phyloP scores from a whole-genome alignment of 192 early-diverging fungal species.

The Polychytrium aggregatum region DNA sequence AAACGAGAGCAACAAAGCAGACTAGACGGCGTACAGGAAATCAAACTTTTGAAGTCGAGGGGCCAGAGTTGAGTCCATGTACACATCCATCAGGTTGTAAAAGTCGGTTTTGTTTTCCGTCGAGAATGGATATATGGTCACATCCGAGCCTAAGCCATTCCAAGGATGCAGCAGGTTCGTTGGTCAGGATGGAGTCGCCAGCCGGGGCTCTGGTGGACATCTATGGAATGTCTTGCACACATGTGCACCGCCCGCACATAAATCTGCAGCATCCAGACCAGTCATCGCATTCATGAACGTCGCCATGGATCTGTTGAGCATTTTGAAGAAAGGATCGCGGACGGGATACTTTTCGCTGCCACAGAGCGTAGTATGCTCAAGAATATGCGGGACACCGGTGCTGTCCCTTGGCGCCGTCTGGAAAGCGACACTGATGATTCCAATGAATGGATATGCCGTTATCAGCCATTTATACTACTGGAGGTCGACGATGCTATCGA shows the following conservation, averaged over 20 bases:
- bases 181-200: not conserved
- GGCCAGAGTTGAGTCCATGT: constrained; percentile 81
- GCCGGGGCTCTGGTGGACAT: too few species aligned
- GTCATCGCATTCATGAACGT: constrained; percentile 98
- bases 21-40: constrained; percentile 37
- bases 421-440: constrained; percentile 65
- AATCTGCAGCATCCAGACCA: too few species aligned
- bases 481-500: too few species aligned
- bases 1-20: too few species aligned
- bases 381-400: constrained; percentile 86
- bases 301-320: constrained; percentile 87
- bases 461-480: too few species aligned
- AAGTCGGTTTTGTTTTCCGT: constrained; percentile 85
- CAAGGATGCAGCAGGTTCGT: too few species aligned
- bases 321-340: constrained; percentile 97
- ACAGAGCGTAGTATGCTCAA: constrained; percentile 92
- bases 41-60: constrained; percentile 71
- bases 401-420: constrained; percentile 69
- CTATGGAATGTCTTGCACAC: too few species aligned
- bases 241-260: too few species aligned
- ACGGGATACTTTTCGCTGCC: constrained; percentile 82
- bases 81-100: constrained; percentile 77
- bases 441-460: too few species aligned
- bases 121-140: constrained; percentile 88
- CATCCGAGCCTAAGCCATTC: constrained; percentile 40